Percentiles rank a stretch among this genome's conserved stretches.
Evolutionary conservation across 352 stramenopile species (phyloP).

Genomic region (Globisporangium paddicum): DNA sequence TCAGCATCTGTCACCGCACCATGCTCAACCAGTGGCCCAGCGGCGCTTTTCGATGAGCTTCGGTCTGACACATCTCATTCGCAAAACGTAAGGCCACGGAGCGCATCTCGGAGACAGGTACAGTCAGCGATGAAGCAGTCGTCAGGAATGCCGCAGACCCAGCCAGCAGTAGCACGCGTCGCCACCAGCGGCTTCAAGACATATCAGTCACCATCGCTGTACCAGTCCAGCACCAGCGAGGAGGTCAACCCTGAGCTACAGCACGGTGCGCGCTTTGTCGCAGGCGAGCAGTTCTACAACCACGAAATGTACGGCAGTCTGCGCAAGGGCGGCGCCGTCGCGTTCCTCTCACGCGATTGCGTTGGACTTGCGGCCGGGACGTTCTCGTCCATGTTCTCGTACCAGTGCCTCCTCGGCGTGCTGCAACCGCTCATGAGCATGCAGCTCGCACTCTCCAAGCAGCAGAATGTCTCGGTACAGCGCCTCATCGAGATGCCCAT

Average conservation of each 20-base stretch:
- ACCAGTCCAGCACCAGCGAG: conserved; percentile 1
- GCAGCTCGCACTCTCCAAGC: conserved; percentile 38
- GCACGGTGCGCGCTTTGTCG: conserved; percentile 43
- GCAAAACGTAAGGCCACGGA: not conserved
- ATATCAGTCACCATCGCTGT: conserved; percentile 7
- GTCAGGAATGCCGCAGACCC: not conserved
- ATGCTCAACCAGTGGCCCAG: not conserved
- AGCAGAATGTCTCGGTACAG: conserved; percentile 38
- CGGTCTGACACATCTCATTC: not conserved
- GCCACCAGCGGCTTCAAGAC: conserved; percentile 6
- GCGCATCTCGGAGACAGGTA: too few relatives aligned
- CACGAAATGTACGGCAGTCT: conserved; percentile 47
- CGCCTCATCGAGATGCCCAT: conserved; percentile 81
- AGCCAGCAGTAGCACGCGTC: not conserved
- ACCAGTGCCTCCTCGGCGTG: conserved; percentile 45
- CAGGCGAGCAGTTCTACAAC: conserved; percentile 63
- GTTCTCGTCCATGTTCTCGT: conserved; percentile 69
- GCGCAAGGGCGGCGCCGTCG: conserved; percentile 50
- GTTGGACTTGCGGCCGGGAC: conserved; percentile 55
- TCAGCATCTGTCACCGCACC: not conserved
- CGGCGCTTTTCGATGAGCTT: not conserved
- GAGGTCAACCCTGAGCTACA: conserved; percentile 3
- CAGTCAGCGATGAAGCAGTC: not conserved
- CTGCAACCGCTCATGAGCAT: conserved; percentile 52
- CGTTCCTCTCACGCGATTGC: conserved; percentile 56